Conservation (phyloP, 495 filamentous ascomycete species). For the Chaetomium cochliodes region DNA sequence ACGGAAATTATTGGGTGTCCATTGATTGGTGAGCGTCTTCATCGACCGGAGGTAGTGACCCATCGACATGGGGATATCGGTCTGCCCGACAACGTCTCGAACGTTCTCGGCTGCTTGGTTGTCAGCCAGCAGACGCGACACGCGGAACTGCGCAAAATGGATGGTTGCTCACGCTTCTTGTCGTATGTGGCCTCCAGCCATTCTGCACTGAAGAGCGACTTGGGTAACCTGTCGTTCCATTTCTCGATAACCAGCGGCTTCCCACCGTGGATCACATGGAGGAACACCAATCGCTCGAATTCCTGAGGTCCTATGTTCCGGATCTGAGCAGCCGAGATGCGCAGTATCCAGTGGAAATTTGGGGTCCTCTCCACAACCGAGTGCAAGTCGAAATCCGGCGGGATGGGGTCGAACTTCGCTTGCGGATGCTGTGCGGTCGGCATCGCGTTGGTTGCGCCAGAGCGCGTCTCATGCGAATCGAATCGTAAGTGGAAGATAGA, state of each 20-base stretch:
- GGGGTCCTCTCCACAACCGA: conserved; percentile 68
- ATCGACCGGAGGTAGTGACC: conserved; percentile 86
- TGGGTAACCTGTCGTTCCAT: conserved; percentile 66
- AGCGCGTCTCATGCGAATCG: neutral
- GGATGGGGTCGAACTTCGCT: conserved; percentile 78
- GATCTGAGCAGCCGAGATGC: conserved; percentile 73
- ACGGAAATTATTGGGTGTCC: conserved; percentile 62
- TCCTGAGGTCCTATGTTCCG: conserved; percentile 65
- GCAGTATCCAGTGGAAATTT: conserved; percentile 80
- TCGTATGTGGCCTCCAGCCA: conserved; percentile 76
- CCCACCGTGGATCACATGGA: conserved; percentile 78
- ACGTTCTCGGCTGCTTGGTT: conserved; percentile 57
- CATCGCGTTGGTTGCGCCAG: conserved; percentile 50
- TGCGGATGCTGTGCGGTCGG: conserved; percentile 63
- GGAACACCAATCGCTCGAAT: conserved; percentile 76
- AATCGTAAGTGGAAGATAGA: neutral
- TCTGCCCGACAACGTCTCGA: conserved; percentile 66
- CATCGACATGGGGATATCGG: conserved; percentile 74
- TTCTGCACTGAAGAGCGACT: conserved; percentile 67
- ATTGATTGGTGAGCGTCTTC: conserved; percentile 72
- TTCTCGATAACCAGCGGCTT: conserved; percentile 87
- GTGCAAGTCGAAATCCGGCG: conserved; percentile 75
- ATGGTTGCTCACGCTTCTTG: conserved; percentile 61
- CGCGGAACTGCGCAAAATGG: neutral
- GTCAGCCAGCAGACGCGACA: neutral